Conservation (phyloP, 208 protist genomes). For the Crithidia fasciculata region DNA sequence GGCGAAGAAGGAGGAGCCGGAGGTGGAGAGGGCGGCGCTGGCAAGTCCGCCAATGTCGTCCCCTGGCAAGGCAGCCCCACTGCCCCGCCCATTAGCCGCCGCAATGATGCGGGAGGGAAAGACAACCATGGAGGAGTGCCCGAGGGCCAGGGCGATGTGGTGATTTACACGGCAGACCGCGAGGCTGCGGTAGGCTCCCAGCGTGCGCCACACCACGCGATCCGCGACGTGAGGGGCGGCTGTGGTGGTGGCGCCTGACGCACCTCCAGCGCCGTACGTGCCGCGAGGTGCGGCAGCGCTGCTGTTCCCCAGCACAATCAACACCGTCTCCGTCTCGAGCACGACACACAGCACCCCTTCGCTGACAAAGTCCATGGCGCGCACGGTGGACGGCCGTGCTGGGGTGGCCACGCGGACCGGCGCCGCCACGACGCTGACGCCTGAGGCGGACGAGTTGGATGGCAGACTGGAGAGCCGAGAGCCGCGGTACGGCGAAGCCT, state of each 20-base stretch:
- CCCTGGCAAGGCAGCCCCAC: not conserved
- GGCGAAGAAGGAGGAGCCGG: conserved; percentile 19
- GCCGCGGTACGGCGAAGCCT: not conserved
- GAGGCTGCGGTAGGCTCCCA: conserved; percentile 66
- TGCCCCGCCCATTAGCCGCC: not conserved
- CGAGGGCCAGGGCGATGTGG: conserved; percentile 65
- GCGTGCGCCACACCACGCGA: conserved; percentile 64
- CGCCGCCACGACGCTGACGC: not conserved
- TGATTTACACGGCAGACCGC: conserved; percentile 68
- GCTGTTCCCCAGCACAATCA: conserved; percentile 42
- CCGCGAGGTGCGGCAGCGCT: not conserved
- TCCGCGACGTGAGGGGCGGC: conserved; percentile 17
- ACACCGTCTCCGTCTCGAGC: conserved; percentile 40
- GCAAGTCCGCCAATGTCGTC: conserved; percentile 7
- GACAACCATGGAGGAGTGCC: conserved; percentile 60
- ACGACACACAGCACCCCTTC: conserved; percentile 49
- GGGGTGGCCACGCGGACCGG: conserved; percentile 25
- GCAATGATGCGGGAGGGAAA: conserved; percentile 46
- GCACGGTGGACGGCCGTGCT: conserved; percentile 15
- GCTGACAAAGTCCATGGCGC: conserved; percentile 44
- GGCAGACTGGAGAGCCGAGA: not conserved
- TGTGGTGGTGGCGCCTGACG: not conserved
- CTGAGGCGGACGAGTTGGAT: not conserved
- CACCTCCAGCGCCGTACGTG: not conserved
- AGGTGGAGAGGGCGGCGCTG: conserved; percentile 15